A percentile compares a stretch with the other conserved stretches of the same genome.
These are phyloP conservation scores for Trichophyton equinum DNA, from an alignment of 2,329 filamentous ascomycete species.

Conservation along the genomic window DNA sequence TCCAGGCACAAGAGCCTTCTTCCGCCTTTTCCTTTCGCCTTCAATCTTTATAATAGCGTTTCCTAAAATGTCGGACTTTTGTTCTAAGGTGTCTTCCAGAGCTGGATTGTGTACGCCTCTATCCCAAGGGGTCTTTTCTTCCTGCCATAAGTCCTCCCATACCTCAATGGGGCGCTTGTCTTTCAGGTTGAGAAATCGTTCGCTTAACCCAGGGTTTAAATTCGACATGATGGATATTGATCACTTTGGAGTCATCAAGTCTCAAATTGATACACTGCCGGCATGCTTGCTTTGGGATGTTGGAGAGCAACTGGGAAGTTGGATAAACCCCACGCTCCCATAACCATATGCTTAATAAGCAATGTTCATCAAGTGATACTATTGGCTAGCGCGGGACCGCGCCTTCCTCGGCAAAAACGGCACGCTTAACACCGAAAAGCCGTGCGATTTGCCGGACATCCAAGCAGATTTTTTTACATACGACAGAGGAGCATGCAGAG, in stretches of 20 bases:
- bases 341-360: background rate
- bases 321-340: background rate
- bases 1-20: conserved; percentile 61
- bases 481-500: background rate
- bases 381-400: background rate
- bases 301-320: background rate
- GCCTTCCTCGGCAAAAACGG: background rate
- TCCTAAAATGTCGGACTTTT: conserved; percentile 25
- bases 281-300: background rate
- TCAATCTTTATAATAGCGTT: conserved; percentile 10
- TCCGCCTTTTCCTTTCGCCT: conserved; percentile 21
- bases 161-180: conserved; percentile 32
- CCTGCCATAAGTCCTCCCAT: conserved; percentile 47
- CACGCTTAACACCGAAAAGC: background rate
- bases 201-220: conserved; percentile 4
- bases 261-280: background rate
- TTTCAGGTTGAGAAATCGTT: conserved; percentile 33
- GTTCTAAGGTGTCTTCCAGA: conserved; percentile 41
- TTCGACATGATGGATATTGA: conserved; percentile 5
- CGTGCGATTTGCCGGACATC: background rate
- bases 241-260: too few species aligned
- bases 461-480: background rate
- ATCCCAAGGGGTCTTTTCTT: conserved; percentile 47
- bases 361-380: background rate
- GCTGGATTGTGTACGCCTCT: conserved; percentile 47